Evolutionary conservation across 495 filamentous ascomycete genomes (phyloP).

Genomic region (Corynascus novoguineensis): DNA sequence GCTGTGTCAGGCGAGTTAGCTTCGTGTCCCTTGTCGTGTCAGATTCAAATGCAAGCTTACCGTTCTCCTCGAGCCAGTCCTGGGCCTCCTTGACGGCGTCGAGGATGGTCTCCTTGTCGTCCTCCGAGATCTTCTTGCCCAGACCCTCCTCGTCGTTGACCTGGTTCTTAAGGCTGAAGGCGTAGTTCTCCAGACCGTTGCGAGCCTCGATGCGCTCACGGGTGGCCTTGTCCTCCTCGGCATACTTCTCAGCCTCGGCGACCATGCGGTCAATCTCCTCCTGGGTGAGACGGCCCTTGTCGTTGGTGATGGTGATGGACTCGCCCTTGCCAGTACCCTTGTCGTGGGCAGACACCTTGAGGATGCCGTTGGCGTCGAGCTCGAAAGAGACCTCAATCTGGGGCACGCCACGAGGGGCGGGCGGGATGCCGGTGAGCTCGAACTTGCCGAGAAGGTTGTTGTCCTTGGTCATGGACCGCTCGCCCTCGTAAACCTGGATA

Average conservation of each 20-base stretch:
- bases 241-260: conserved; percentile 93
- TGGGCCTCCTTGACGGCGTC: conserved; percentile 95
- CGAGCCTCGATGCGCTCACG: conserved; percentile 89
- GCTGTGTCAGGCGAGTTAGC: conserved; percentile 37
- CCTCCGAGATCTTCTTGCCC: conserved; percentile 95
- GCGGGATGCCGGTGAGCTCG: conserved; percentile 91
- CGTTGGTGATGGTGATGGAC: conserved; percentile 97
- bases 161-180: conserved; percentile 98
- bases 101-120: conserved; percentile 96
- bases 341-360: conserved; percentile 91
- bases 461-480: conserved; percentile 92
- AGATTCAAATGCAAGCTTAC: conserved; percentile 12
- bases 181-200: conserved; percentile 94
- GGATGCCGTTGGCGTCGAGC: conserved; percentile 94
- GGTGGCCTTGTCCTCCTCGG: conserved; percentile 98
- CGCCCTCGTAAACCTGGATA: conserved; percentile 96
- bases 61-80: conserved; percentile 97
- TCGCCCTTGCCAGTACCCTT: conserved; percentile 96
- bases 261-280: conserved; percentile 99
- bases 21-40: neutral
- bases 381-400: conserved; percentile 99
- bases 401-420: conserved; percentile 90
- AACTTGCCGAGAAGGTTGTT: conserved; percentile 98
- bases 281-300: conserved; percentile 91
- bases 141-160: conserved; percentile 92